Evolutionary conservation across 176 grass and related monocot species (phyloP), one percentile per base, ranked within the genome.

Genomic region (Neostapfia colusana): DNA sequence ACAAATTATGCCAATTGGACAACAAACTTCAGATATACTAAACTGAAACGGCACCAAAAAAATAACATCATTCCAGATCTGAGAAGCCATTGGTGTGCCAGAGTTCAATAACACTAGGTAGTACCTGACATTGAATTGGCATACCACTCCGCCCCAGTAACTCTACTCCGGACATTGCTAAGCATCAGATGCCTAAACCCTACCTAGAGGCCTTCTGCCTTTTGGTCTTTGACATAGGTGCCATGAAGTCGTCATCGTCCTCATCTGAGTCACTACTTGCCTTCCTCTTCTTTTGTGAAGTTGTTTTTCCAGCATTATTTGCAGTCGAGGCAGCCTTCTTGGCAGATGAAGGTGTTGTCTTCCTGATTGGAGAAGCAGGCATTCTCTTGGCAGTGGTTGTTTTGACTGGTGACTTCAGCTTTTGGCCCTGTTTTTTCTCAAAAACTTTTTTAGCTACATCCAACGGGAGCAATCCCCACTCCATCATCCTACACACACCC

Each of bases 391-490:
- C 36, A 77, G 80, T 44, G 16, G 5, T 53, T 60, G 36, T 36
- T 79, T 93, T 90, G 31, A 88, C 42, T 3, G 85, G 91, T 42
- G 91, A 93, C 67, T 86, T 90, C 41, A 85, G 24, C 73, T 83
- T 84, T 36, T 85, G 85, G 67, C 65, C 69, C 35, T 72, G 85
- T 68, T 90, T 90, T 75, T 86, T 90, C 62, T 65, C 67, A 62
- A 83, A 72, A 23, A 90, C 48, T 44, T 88, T 67, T 79, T 17
- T 77, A 70, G 91, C 88, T 74, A 74, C 85, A 65, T 85, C 72
- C 42, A 61, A 10, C 0, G 88, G 79, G 81, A 93, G 91, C 73
- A 93, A 83, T 24, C 88, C 91, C 91, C 91, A 93, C 65, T 93
- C 91, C 91, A 93, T 93, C 91, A 93, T 74, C 91, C 91, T 93